Conservation (phyloP, 441 rosid species). For the Theobroma grandiflorum region DNA sequence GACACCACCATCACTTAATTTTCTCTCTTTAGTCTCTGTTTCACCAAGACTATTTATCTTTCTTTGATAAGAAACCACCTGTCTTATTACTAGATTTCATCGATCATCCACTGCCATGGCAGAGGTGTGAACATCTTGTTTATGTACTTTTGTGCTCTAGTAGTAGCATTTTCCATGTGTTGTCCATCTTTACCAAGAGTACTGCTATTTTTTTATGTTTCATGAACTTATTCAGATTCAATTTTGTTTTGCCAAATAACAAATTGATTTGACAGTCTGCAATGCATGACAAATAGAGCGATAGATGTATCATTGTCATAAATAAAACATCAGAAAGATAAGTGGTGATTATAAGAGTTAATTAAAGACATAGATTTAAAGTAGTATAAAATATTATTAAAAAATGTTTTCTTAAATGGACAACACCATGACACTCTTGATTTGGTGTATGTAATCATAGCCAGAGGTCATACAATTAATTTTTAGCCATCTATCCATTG, state of each 20-base stretch:
- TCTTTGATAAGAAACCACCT: too few relatives aligned
- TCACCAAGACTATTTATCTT: background rate
- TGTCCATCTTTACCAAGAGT: background rate
- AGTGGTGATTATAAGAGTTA: background rate
- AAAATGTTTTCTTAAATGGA: background rate
- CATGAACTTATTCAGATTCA: background rate
- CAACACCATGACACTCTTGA: background rate
- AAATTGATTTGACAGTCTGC: background rate
- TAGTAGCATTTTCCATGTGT: background rate
- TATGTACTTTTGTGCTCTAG: background rate
- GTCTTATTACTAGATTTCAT: background rate
- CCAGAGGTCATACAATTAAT: too few relatives aligned
- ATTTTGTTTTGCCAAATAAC: background rate
- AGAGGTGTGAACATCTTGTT: background rate
- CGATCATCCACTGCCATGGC: background rate
- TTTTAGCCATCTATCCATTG: background rate
- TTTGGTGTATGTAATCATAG: too few relatives aligned
- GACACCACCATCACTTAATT: background rate
- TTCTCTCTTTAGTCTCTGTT: background rate
- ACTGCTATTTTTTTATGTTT: background rate
- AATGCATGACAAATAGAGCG: background rate
- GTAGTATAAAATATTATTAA: background rate
- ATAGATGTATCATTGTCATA: background rate
- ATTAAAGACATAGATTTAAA: too few relatives aligned
- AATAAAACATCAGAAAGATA: background rate